Conservation (phyloP, 305 asterid species). For the Solanum hybrid region DNA sequence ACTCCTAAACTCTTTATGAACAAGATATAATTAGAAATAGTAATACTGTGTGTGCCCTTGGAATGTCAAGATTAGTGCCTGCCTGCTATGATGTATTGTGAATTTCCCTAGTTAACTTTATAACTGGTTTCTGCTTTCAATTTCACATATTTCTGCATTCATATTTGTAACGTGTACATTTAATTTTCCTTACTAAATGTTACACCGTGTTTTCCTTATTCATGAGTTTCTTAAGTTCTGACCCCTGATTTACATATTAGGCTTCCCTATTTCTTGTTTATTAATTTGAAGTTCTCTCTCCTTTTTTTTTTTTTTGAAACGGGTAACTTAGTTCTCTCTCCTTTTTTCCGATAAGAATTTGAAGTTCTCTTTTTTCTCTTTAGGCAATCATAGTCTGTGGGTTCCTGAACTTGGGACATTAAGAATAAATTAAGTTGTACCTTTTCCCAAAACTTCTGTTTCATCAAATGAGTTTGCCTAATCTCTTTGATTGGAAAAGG, state of each 20-base stretch:
- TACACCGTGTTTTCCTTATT: neutral
- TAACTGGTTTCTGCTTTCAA: neutral
- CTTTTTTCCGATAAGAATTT: neutral
- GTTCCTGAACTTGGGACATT: neutral
- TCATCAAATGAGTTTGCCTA: neutral
- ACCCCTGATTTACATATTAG: neutral
- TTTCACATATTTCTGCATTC: neutral
- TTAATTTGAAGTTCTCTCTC: neutral
- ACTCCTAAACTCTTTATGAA: neutral
- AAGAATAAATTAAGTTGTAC: neutral
- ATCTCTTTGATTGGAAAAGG: neutral
- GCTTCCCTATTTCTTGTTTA: neutral
- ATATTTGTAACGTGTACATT: neutral
- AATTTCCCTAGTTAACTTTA: neutral
- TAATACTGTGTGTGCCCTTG: neutral
- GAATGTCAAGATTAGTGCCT: neutral
- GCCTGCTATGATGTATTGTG: slow-evolving; percentile 5
- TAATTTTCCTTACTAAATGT: neutral
- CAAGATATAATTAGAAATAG: neutral
- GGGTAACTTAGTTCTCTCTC: neutral
- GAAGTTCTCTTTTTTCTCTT: neutral
- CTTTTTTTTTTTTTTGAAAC: too few species aligned
- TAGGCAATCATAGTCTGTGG: neutral
- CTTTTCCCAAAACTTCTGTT: neutral
- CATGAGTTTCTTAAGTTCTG: neutral